These are phyloP conservation scores for Ascoidea rubescens DNA, from an alignment of 805 yeast species.

Conservation along the genomic window DNA sequence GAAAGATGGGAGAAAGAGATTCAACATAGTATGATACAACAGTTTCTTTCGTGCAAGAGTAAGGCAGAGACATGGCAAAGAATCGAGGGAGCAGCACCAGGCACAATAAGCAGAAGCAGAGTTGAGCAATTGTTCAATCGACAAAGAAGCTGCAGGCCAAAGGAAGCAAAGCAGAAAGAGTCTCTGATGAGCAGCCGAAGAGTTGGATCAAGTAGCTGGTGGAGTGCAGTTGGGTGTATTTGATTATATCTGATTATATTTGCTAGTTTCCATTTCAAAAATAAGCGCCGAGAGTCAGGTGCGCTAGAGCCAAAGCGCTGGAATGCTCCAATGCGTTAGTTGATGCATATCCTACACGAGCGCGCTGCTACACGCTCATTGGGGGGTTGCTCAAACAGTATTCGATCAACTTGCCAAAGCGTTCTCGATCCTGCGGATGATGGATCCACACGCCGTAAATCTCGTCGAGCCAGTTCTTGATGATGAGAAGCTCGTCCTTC, in stretches of 20 bases:
- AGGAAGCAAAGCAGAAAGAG: too few relatives aligned
- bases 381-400: slow-evolving; percentile 4
- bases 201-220: neutral
- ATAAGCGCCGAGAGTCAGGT: neutral
- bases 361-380: too few relatives aligned
- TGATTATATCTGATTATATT: neutral
- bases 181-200: neutral
- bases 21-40: neutral
- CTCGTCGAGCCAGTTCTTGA: slow-evolving; percentile 53
- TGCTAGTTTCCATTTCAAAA: neutral
- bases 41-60: too few relatives aligned
- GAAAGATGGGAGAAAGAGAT: neutral
- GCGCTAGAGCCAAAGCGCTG: too few relatives aligned
- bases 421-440: slow-evolving; percentile 50
- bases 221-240: too few relatives aligned
- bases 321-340: too few relatives aligned
- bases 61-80: too few relatives aligned
- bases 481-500: slow-evolving; percentile 55
- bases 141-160: too few relatives aligned
- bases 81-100: too few relatives aligned
- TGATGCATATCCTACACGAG: too few relatives aligned
- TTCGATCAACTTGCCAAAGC: slow-evolving; percentile 33
- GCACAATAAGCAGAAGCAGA: too few relatives aligned
- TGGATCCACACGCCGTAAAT: slow-evolving; percentile 73
- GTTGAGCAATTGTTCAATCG: too few relatives aligned